These are phyloP conservation scores for Didymella lethalis DNA, from an alignment of 2,329 filamentous ascomycete genomes.

Conservation along the genomic window DNA sequence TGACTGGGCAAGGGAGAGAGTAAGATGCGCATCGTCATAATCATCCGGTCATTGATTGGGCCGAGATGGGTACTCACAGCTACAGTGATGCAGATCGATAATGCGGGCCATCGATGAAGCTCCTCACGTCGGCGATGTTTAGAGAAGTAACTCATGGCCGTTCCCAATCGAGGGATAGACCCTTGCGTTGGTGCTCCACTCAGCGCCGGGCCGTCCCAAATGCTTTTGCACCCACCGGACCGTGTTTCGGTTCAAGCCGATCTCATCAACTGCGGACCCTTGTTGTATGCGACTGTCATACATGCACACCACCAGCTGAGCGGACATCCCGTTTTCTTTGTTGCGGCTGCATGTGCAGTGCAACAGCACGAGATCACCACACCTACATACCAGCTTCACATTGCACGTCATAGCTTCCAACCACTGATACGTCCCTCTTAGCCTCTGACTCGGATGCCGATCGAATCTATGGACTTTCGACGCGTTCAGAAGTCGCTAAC, in stretches of 20 bases:
- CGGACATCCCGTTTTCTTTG: neutral
- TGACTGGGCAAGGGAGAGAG: neutral
- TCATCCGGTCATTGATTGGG: constrained; percentile 9
- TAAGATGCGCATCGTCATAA: constrained; percentile 4
- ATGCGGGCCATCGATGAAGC: constrained; percentile 7
- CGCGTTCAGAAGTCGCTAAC: neutral
- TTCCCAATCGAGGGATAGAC: neutral
- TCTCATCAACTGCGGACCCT: neutral
- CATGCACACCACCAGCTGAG: neutral
- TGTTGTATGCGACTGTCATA: neutral
- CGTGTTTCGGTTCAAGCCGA: constrained; percentile 10
- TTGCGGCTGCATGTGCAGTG: constrained; percentile 10
- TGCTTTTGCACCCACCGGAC: neutral
- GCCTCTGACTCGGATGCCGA: constrained; percentile 9
- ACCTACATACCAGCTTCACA: neutral
- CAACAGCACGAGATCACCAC: constrained; percentile 2
- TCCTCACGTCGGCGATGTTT: constrained; percentile 1
- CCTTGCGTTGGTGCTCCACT: constrained; percentile 6
- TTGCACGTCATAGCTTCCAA: neutral
- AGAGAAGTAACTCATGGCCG: neutral
- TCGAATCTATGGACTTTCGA: neutral
- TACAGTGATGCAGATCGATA: constrained; percentile 25
- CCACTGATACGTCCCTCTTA: neutral
- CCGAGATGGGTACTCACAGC: neutral
- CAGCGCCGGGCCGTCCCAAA: constrained; percentile 4